Evolutionary conservation across 1,284 basidiomycete genomes (phyloP), one percentile per base, ranked within the genome.

Genomic region (Boletus calvinii): DNA sequence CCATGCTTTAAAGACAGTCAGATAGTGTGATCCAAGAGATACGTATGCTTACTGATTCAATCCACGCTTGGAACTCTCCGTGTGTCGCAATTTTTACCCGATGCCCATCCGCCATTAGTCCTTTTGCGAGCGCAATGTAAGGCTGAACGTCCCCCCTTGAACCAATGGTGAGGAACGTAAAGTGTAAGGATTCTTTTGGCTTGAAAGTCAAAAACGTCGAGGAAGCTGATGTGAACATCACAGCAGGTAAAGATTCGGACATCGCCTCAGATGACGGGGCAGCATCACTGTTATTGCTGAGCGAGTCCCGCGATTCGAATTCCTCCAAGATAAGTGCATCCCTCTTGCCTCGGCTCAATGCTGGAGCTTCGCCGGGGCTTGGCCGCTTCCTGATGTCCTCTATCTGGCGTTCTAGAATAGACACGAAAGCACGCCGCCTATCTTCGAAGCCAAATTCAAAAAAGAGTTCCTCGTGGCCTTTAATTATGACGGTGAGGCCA

Each of bases 381-480:
- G 76, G 59, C 11, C 84, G 74, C 51, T 74, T 74, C 51, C 79
- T 77, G n/a, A 84, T 74, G 39, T 83, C 81, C 50, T 95, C 93
- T 65, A 94, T 82, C 66, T 94, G 90, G 31, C 80, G 77, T 57
- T 94, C 85, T 41, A 99, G 75, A 15, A 94, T 74, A 4, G 69
- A 69, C 15, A 89, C 79, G 63, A 95, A 93, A 4, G 86, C 82
- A 54, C 86, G 79, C 31, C 94, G 82, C 47, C 90, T 85, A 48
- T 90, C 84, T 52, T 85, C 79, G 10, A 86, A 86, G 38, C 80
- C 75, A 65, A 99, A 96, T 71, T 98, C 96, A 60, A 98, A 89
- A 74, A 98, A 99, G 2, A 99, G 77, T 66, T 99, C 96, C 73
- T 98, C 96, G 66, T 98, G 91, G 0, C 96, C 96, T 63, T 91